phyloP scores from a whole-genome alignment of 176 grass and related monocot genomes.

The Puya raimondii region DNA sequence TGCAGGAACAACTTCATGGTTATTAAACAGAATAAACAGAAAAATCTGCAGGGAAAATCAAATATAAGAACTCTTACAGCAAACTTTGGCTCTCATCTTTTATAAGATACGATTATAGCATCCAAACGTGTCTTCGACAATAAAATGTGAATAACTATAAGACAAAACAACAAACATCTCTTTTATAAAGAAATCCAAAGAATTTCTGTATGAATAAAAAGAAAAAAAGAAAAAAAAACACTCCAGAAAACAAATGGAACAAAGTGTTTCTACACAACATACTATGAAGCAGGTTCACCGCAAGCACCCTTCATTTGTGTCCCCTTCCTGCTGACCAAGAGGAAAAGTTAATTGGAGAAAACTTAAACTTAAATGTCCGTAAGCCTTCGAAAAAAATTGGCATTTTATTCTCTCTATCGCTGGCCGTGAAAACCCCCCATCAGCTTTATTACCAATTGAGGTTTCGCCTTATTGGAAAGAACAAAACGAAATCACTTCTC shows the following conservation, averaged over 20 bases:
- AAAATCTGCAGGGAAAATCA: no score
- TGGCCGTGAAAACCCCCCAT: conserved; percentile 14
- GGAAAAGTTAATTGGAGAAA: conserved; percentile 15
- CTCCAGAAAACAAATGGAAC: conserved; percentile 7
- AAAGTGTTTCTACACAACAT: conserved; percentile 7
- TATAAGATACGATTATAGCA: background rate
- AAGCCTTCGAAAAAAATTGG: conserved; percentile 33
- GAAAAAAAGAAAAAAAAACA: background rate
- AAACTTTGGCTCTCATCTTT: no score
- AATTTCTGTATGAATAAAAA: conserved; percentile 3
- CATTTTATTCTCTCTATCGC: conserved; percentile 20
- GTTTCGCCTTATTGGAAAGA: conserved; percentile 5
- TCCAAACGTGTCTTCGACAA: background rate
- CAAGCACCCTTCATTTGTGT: conserved; percentile 12
- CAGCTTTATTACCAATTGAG: background rate
- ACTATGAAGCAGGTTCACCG: conserved; percentile 13
- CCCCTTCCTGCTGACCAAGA: background rate
- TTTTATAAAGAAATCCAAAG: background rate
- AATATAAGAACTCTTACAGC: no score
- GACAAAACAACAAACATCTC: background rate
- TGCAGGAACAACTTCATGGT: no score
- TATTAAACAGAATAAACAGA: no score
- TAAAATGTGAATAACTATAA: background rate
- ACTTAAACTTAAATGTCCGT: conserved; percentile 10
- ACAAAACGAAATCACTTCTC: background rate